Evolutionary conservation across 108 stramenopile species (phyloP).

Genomic region (Bacterosira constricta): DNA sequence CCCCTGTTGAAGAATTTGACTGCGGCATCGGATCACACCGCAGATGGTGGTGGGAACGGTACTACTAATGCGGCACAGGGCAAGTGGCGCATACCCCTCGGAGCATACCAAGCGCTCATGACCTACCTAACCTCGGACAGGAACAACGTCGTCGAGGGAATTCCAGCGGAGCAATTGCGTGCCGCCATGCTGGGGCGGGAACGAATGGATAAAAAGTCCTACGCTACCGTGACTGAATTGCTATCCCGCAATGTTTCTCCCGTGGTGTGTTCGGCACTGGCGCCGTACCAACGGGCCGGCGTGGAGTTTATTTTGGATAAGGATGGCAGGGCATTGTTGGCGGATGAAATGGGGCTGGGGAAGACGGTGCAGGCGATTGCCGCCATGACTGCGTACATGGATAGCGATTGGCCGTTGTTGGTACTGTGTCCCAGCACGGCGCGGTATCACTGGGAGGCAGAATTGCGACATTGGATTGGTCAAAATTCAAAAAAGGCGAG

Average conservation of each 20-base stretch:
- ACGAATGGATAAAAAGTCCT: slow-evolving; percentile 60
- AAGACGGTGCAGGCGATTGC: slow-evolving; percentile 95
- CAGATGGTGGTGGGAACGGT: background rate
- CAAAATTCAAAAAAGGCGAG: slow-evolving; percentile 10
- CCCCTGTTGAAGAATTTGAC: slow-evolving; percentile 8
- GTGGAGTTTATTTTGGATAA: slow-evolving; percentile 84
- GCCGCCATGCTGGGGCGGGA: slow-evolving; percentile 78
- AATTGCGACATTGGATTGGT: slow-evolving; percentile 88
- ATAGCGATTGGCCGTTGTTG: slow-evolving; percentile 91
- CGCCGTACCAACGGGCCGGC: slow-evolving; percentile 85
- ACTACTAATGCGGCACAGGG: no score
- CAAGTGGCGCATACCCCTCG: slow-evolving; percentile 83
- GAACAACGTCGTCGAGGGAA: slow-evolving; percentile 51
- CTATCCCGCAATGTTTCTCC: slow-evolving; percentile 60
- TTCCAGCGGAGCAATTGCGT: slow-evolving; percentile 65
- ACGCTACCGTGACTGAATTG: slow-evolving; percentile 55
- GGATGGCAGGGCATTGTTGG: slow-evolving; percentile 81
- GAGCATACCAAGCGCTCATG: slow-evolving; percentile 73
- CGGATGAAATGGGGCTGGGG: slow-evolving; percentile 74
- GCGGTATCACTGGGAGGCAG: slow-evolving; percentile 94
- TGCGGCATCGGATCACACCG: background rate
- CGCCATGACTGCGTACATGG: slow-evolving; percentile 71
- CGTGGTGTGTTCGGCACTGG: slow-evolving; percentile 63
- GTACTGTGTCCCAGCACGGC: slow-evolving; percentile 91
- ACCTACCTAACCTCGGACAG: slow-evolving; percentile 49